Conservation (phyloP, 2,329 filamentous ascomycete species). For the Microsporum canis region DNA sequence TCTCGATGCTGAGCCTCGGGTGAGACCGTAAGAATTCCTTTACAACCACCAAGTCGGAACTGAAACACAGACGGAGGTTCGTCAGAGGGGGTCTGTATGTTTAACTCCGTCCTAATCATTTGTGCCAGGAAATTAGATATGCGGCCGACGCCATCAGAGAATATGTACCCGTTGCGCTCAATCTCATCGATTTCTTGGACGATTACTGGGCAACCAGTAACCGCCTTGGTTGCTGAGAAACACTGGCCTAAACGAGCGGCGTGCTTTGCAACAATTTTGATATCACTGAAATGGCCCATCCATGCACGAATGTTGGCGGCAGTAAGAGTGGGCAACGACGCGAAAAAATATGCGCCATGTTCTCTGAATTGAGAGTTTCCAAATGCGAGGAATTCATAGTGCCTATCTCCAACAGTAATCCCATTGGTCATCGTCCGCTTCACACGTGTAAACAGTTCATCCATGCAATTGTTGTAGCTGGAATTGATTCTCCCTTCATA, state of each 20-base stretch:
- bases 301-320: constrained; percentile 67
- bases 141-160: constrained; percentile 87
- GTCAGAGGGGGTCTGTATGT: constrained; percentile 42
- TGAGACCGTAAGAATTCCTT: constrained; percentile 74
- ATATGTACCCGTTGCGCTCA: constrained; percentile 54
- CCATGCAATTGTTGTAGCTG: constrained; percentile 45
- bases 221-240: constrained; percentile 80
- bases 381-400: constrained; percentile 84
- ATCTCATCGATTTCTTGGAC: constrained; percentile 57
- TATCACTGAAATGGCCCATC: constrained; percentile 79
- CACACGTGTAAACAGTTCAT: constrained; percentile 64
- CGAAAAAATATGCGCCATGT: constrained; percentile 87
- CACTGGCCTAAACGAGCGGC: constrained; percentile 85
- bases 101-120: constrained; percentile 61
- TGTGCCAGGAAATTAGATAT: constrained; percentile 69
- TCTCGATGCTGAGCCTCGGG: constrained; percentile 54
- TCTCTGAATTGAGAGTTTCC: constrained; percentile 93
- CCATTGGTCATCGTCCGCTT: constrained; percentile 62
- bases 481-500: constrained; percentile 50
- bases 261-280: constrained; percentile 76
- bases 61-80: constrained; percentile 71
- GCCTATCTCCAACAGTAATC: constrained; percentile 67
- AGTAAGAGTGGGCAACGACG: constrained; percentile 53
- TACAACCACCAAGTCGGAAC: constrained; percentile 84
- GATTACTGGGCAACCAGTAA: constrained; percentile 51